Percentiles rank a stretch among this genome's conserved stretches.
These are phyloP conservation scores for Clitoria ternatea DNA, from an alignment of 306 rosid genomes.

Conservation along the genomic window DNA sequence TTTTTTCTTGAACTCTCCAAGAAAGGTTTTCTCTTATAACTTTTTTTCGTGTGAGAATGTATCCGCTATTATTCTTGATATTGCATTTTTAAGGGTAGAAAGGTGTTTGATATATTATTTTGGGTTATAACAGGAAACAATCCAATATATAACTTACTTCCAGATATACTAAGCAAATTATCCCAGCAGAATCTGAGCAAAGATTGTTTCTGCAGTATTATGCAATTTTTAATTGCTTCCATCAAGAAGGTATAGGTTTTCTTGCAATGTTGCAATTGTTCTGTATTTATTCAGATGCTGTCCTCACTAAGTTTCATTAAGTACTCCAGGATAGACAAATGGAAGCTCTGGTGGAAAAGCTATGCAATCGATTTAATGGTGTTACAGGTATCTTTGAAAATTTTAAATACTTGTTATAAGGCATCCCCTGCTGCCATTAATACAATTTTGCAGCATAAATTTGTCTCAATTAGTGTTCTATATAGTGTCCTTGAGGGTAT, in stretches of 20 bases:
- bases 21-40: constrained; percentile 54
- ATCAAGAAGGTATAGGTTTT: constrained; percentile 70
- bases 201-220: constrained; percentile 83
- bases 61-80: constrained; percentile 21
- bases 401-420: not conserved
- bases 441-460: not conserved
- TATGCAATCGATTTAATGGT: constrained; percentile 89
- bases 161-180: constrained; percentile 90
- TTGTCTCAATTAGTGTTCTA: not conserved
- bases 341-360: constrained; percentile 97
- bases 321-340: constrained; percentile 79
- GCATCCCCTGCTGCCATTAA: not conserved
- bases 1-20: constrained; percentile 87
- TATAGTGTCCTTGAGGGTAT: not conserved
- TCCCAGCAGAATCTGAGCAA: constrained; percentile 66
- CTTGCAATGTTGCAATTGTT: constrained; percentile 4
- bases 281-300: constrained; percentile 5
- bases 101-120: constrained; percentile 8
- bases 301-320: constrained; percentile 26
- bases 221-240: constrained; percentile 94
- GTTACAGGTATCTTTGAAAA: constrained; percentile 55
- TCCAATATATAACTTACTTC: constrained; percentile 93
- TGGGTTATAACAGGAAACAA: constrained; percentile 63
- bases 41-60: not conserved
- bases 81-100: not conserved